Evolutionary conservation across 495 filamentous ascomycete species (phyloP).

Genomic region (Parathielavia appendiculata): DNA sequence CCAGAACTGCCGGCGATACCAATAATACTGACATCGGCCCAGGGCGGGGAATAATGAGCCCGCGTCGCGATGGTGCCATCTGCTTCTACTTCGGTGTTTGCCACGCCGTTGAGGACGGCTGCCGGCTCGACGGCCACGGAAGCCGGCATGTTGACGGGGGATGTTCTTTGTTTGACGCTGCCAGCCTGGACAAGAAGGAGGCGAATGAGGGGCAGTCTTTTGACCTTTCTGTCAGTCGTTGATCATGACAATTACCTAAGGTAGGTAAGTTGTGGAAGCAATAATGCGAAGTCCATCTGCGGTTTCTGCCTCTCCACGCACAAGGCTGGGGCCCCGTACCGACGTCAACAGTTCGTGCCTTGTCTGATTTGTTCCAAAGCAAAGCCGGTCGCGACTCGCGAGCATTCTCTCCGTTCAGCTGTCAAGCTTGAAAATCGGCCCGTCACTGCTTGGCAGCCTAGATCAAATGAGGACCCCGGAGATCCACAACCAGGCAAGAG

Average conservation of each 20-base stretch:
- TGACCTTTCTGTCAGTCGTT: too few relatives aligned
- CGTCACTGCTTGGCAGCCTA: not conserved
- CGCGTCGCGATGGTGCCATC: constrained; percentile 39
- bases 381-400: not conserved
- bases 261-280: not conserved
- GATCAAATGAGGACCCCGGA: too few relatives aligned
- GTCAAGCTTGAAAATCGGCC: not conserved
- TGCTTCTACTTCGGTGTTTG: constrained; percentile 11
- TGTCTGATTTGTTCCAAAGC: not conserved
- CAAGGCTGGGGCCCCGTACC: not conserved
- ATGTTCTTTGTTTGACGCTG: not conserved
- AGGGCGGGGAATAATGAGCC: constrained; percentile 84
- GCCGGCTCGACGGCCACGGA: not conserved
- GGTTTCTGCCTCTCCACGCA: not conserved
- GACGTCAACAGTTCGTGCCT: not conserved
- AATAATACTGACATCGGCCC: constrained; percentile 91
- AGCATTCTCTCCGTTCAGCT: too few relatives aligned
- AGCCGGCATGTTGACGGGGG: constrained; percentile 8
- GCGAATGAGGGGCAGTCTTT: not conserved
- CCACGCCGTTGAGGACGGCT: constrained; percentile 12
- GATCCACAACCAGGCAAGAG: constrained; percentile 11
- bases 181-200: not conserved
- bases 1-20: constrained; percentile 93
- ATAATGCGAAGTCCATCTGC: not conserved
- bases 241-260: not conserved